Evolutionary conservation across 2,329 filamentous ascomycete genomes (phyloP).

Genomic region (Fusarium avenaceum): DNA sequence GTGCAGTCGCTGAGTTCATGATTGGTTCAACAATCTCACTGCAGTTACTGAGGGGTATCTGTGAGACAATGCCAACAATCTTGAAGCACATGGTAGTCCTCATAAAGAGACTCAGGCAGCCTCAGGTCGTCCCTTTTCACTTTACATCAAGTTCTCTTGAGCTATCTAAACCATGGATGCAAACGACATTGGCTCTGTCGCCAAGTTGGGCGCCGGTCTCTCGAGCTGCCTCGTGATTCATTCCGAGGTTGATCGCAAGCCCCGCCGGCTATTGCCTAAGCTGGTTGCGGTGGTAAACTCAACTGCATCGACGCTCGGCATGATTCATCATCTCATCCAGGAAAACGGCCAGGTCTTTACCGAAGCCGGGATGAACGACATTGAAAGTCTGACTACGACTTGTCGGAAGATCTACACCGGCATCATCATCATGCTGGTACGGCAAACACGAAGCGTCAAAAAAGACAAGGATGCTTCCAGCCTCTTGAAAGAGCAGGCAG

Average conservation of each 20-base stretch:
- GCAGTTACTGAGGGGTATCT: slow-evolving; percentile 1
- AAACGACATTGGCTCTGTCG: neutral
- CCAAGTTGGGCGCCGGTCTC: slow-evolving; percentile 6
- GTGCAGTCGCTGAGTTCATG: neutral
- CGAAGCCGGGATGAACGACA: neutral
- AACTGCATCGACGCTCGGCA: neutral
- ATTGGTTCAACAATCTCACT: neutral
- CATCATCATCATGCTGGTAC: neutral
- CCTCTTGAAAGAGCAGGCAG: accelerated
- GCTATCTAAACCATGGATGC: neutral
- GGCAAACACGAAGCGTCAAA: neutral
- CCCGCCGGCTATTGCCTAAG: neutral
- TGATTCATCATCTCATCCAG: neutral
- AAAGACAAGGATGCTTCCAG: accelerated
- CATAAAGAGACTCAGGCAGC: neutral
- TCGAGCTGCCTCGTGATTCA: slow-evolving; percentile 1
- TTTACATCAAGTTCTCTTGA: neutral
- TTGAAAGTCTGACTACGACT: neutral
- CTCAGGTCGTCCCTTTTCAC: accelerated
- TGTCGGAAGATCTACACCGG: slow-evolving; percentile 7
- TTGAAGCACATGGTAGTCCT: neutral
- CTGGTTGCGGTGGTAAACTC: slow-evolving; percentile 4
- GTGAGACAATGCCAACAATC: neutral
- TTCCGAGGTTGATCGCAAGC: neutral
- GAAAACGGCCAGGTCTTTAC: neutral